phyloP scores from a whole-genome alignment of 225 moss, liverwort and hornwort species.

The Rhytidiadelphus loreus region DNA sequence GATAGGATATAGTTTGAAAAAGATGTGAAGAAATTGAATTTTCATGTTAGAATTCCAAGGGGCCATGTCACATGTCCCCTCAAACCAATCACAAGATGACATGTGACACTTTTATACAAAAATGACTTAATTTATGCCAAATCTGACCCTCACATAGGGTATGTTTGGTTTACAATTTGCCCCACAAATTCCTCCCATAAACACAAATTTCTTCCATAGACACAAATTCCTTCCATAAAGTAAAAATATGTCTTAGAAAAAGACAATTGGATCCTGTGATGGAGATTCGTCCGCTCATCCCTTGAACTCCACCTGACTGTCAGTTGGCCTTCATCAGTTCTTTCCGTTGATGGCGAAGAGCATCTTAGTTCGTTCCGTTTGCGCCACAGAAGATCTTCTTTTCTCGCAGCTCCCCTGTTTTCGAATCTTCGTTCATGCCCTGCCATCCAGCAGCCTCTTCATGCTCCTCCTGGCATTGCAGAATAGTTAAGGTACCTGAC shows the following conservation, averaged over 20 bases:
- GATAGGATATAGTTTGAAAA: not conserved
- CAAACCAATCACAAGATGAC: too few species aligned
- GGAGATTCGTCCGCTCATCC: not conserved
- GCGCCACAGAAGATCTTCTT: not conserved
- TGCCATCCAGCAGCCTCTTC: not conserved
- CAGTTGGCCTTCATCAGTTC: not conserved
- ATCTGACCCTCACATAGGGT: not conserved
- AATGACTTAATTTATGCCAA: too few species aligned
- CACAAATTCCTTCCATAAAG: not conserved
- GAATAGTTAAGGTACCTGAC: not conserved
- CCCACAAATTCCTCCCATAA: not conserved
- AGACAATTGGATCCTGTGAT: not conserved
- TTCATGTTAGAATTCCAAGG: fast-evolving
- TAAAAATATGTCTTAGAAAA: not conserved
- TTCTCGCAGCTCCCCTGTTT: not conserved
- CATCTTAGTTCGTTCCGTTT: not conserved
- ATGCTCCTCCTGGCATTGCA: not conserved
- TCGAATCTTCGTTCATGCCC: not conserved
- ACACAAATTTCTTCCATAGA: too few species aligned
- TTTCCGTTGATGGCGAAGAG: not conserved
- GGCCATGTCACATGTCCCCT: not conserved
- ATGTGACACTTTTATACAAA: too few species aligned
- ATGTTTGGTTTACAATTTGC: not conserved
- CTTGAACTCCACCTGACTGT: not conserved
- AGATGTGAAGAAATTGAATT: not conserved